phyloP scores from a whole-genome alignment of 2,329 filamentous ascomycete species.

The Paraphoma chrysanthemicola region DNA sequence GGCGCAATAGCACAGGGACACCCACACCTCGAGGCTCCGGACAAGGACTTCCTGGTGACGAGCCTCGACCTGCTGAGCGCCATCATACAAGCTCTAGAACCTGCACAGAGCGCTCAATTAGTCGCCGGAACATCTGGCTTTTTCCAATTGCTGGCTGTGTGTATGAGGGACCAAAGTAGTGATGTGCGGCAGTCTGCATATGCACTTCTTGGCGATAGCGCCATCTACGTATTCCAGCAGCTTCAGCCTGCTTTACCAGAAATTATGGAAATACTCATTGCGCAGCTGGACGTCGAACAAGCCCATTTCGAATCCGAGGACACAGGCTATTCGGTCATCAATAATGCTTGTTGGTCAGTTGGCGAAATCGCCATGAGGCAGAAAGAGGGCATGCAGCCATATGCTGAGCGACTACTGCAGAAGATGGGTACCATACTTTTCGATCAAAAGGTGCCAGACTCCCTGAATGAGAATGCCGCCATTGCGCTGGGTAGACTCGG shows the following conservation, averaged over 20 bases:
- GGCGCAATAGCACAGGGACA: conserved; percentile 74
- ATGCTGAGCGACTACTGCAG: conserved; percentile 77
- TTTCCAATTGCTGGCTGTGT: conserved; percentile 89
- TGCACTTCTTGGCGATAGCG: conserved; percentile 90
- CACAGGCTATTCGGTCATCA: conserved; percentile 87
- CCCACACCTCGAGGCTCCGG: conserved; percentile 74
- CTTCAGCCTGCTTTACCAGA: conserved; percentile 75
- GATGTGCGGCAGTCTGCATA: conserved; percentile 97
- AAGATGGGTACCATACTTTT: conserved; percentile 82
- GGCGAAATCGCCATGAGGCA: conserved; percentile 89
- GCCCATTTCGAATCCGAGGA: conserved; percentile 82
- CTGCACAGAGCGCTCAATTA: conserved; percentile 75
- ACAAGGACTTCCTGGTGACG: conserved; percentile 97
- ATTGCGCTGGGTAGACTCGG: conserved; percentile 91
- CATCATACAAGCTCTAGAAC: conserved; percentile 87
- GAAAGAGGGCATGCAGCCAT: conserved; percentile 75
- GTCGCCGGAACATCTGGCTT: conserved; percentile 79
- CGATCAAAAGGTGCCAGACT: conserved; percentile 83
- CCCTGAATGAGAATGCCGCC: conserved; percentile 90
- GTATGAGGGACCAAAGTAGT: conserved; percentile 88
- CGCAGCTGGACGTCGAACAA: conserved; percentile 76
- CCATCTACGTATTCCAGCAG: conserved; percentile 87
- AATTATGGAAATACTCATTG: conserved; percentile 81
- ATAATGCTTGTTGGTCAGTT: conserved; percentile 97
- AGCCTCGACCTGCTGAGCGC: conserved; percentile 92